phyloP scores from a whole-genome alignment of 441 rosid genomes.

The Pelargonium australe region DNA sequence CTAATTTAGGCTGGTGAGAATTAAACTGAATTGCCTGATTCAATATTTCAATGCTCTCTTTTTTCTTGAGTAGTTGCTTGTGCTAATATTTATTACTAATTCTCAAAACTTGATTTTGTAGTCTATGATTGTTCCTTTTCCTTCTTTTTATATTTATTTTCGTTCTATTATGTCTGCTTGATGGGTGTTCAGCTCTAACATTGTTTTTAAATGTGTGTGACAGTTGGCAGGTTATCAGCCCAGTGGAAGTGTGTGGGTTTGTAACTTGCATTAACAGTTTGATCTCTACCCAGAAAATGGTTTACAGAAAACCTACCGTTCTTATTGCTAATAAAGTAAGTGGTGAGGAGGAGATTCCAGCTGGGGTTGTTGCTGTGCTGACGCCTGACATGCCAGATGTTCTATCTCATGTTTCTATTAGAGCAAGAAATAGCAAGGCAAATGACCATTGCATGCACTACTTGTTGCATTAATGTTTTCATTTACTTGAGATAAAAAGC shows the following conservation, averaged over 20 bases:
- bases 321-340: constrained; percentile 55
- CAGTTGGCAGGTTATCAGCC: constrained; percentile 90
- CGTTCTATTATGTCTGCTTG: neutral
- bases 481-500: constrained; percentile 15
- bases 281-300: constrained; percentile 50
- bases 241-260: constrained; percentile 60
- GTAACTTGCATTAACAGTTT: constrained; percentile 48
- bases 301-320: constrained; percentile 54
- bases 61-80: neutral
- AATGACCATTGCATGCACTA: constrained; percentile 15
- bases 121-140: neutral
- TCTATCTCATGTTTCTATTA: constrained; percentile 72
- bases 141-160: neutral
- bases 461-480: constrained; percentile 7
- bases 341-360: constrained; percentile 85
- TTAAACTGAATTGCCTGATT: neutral
- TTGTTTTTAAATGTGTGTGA: constrained; percentile 22
- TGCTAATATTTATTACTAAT: neutral
- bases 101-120: neutral
- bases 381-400: constrained; percentile 75
- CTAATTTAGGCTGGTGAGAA: constrained; percentile 68
- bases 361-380: constrained; percentile 73
- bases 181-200: constrained; percentile 9
- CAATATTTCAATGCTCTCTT: neutral
- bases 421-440: constrained; percentile 80